Base-by-base conservation (phyloP, 2,329 filamentous ascomycete genomes). In the Fusarium protoensiforme region DNA sequence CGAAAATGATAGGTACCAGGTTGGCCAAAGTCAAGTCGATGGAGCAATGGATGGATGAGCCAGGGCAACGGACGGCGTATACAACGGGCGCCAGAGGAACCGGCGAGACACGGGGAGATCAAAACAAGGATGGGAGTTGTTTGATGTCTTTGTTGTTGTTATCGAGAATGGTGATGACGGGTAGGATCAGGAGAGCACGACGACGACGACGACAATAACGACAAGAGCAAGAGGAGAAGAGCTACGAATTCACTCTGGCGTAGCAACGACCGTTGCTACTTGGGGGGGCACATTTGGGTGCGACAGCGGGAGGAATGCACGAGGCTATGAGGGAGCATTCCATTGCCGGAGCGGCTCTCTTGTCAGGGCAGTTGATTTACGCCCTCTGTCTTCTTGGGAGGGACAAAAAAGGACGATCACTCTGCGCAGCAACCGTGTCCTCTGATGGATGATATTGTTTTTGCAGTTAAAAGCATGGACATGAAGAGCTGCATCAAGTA, bases 261-360 rank as follows among this genome's bases (percentile, higher is more conserved):
- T 62, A 76, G 74, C 74, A 76, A 76, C 74, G 67, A 63, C 70
- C 71, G 74, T 76, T 76, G 73, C 71, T 65, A 33, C 61, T 68
- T 61, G 38, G 14, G 67, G 70, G 61, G 65, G 43, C 65, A 61
- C 61, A 64, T 74, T 63, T 68, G 71, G 48, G 69, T 68, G 70
- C 64, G 63, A 67, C 65, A 54, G 58, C 41, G 74, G 64, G 71
- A 77, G 78, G 78, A 79, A 79, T 79, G 78, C 65, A 69, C 67
- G 72, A 70, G 75, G 67, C 76, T 72, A 74, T 76, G 75, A 72
- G 68, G 61, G 69, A 76, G 77, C 78, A 79, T 79, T 79, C 78
- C 78, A 79, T 73, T 41, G 69, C 65, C 33, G 58, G 22, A 38
- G 54, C 60, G 43, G 24, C 43, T 73, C 67, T 70, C 59, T 54